These are phyloP conservation scores for Paspalum vaginatum DNA, from an alignment of 176 grass and related monocot species.

Conservation along the genomic window DNA sequence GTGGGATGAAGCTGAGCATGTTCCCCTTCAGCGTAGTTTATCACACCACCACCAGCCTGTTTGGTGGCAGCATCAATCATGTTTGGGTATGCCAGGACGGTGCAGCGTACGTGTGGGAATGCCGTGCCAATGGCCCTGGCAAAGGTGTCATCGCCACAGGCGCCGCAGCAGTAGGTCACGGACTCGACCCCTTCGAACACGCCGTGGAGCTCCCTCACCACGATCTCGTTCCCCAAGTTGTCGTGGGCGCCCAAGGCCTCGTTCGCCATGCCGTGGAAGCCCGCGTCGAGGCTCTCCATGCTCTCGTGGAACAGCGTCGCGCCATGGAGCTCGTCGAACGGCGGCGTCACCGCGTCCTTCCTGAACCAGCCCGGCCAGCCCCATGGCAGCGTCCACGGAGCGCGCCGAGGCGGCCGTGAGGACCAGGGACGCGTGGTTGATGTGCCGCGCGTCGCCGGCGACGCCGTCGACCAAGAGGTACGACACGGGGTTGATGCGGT, in stretches of 20 bases:
- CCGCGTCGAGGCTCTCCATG: background rate
- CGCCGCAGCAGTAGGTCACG: background rate
- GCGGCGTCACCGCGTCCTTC: background rate
- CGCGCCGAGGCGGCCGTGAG: background rate
- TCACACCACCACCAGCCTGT: background rate
- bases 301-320: background rate
- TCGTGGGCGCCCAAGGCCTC: background rate
- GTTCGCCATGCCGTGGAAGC: background rate
- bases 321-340: background rate
- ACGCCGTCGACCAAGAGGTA: background rate
- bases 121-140: background rate
- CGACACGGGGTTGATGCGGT: background rate
- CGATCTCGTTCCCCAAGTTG: background rate
- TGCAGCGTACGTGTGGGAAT: background rate
- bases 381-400: background rate
- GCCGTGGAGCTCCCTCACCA: too few species aligned
- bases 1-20: background rate
- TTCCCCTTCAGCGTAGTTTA: background rate
- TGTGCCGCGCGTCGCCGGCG: background rate
- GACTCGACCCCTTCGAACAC: background rate
- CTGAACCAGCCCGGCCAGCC: background rate
- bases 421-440: background rate
- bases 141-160: background rate
- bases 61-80: background rate
- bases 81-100: background rate